Conservation (phyloP, 805 yeast species). For the Starmerella riodocensis region DNA sequence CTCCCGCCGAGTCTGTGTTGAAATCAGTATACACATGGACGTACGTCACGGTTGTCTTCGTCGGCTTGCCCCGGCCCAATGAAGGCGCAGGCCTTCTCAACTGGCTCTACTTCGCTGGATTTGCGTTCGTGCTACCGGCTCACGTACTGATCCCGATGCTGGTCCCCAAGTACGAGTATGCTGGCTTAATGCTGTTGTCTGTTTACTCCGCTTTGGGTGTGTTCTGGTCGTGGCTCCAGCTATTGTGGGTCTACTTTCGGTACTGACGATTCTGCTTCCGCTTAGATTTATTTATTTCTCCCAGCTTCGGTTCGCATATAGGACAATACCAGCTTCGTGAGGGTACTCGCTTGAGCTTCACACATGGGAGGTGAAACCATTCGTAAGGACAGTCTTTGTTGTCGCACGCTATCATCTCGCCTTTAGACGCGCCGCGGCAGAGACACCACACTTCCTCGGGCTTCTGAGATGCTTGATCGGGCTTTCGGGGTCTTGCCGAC, state of each 20-base stretch:
- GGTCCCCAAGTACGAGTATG: slow-evolving; percentile 52
- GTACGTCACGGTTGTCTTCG: slow-evolving; percentile 71
- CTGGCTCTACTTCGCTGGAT: slow-evolving; percentile 51
- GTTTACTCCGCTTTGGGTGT: slow-evolving; percentile 81
- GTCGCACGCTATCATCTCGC: slow-evolving; percentile 89
- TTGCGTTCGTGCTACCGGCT: slow-evolving; percentile 48
- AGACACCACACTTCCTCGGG: slow-evolving; percentile 31
- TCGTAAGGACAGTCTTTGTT: slow-evolving; percentile 62
- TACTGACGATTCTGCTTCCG: not conserved
- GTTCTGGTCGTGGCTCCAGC: slow-evolving; percentile 64
- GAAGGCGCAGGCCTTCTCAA: slow-evolving; percentile 48
- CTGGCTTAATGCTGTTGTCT: slow-evolving; percentile 68
- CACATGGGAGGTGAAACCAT: slow-evolving; percentile 90
- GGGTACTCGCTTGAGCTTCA: slow-evolving; percentile 67
- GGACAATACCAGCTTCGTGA: slow-evolving; percentile 70
- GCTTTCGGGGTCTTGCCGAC: too few relatives aligned
- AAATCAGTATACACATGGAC: slow-evolving; percentile 65
- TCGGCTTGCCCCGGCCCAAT: slow-evolving; percentile 42
- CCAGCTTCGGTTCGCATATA: slow-evolving; percentile 32
- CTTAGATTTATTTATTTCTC: not conserved
- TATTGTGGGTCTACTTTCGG: slow-evolving; percentile 8
- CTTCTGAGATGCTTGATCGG: not conserved
- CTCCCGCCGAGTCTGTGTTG: slow-evolving; percentile 65
- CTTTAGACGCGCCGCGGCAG: slow-evolving; percentile 39
- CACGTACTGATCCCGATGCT: slow-evolving; percentile 41